phyloP scores from a whole-genome alignment of 805 yeast species.

The Yarrowia sp. region DNA sequence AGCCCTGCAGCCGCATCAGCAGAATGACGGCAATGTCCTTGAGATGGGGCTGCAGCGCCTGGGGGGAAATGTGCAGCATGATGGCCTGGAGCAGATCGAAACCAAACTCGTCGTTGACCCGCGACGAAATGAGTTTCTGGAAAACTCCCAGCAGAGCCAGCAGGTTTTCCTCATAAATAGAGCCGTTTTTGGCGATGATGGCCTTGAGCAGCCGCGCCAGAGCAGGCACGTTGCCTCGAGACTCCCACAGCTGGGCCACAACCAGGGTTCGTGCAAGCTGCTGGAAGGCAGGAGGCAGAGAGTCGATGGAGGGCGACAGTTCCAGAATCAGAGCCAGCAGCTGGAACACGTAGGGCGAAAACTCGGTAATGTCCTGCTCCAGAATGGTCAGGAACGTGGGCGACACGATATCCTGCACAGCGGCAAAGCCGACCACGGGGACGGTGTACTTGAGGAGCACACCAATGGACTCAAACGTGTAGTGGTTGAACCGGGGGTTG shows the following conservation, averaged over 20 bases:
- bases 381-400: conserved; percentile 71
- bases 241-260: conserved; percentile 94
- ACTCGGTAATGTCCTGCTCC: conserved; percentile 89
- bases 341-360: conserved; percentile 91
- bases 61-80: conserved; percentile 62
- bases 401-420: conserved; percentile 61
- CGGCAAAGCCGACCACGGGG: conserved; percentile 49
- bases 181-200: conserved; percentile 58
- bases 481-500: conserved; percentile 92
- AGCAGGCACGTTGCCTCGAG: conserved; percentile 91
- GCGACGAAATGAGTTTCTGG: conserved; percentile 89
- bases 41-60: conserved; percentile 59
- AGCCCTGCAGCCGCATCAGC: conserved; percentile 78
- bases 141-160: conserved; percentile 94
- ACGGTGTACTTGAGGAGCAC: conserved; percentile 65
- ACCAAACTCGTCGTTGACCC: conserved; percentile 79
- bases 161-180: conserved; percentile 54
- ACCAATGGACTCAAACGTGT: conserved; percentile 86
- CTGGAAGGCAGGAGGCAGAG: conserved; percentile 68
- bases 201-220: conserved; percentile 79
- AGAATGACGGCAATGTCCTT: conserved; percentile 78
- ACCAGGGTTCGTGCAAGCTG: conserved; percentile 79
- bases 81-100: conserved; percentile 82
- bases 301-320: conserved; percentile 55
- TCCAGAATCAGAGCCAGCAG: conserved; percentile 82